These are phyloP conservation scores for Globisporangium paroecandrum DNA, from an alignment of 352 stramenopile species.

Conservation along the genomic window DNA sequence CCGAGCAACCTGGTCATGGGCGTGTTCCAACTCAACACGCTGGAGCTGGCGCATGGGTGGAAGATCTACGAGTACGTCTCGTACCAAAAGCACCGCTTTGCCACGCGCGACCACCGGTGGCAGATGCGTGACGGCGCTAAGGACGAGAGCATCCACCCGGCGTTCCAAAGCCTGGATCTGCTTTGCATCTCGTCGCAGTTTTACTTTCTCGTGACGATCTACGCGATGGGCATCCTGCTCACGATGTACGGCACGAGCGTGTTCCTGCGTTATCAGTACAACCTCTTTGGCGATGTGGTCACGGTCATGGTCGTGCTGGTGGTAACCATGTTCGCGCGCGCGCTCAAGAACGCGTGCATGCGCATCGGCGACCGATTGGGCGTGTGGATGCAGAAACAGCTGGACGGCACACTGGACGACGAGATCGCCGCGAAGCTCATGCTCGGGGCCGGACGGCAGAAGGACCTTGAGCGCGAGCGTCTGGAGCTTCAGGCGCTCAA, in stretches of 20 bases:
- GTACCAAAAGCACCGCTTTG: slow-evolving; percentile 96
- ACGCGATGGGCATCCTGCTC: slow-evolving; percentile 85
- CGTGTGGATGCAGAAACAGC: slow-evolving; percentile 91
- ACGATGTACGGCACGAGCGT: slow-evolving; percentile 93
- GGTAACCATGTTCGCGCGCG: slow-evolving; percentile 73
- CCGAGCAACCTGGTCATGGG: slow-evolving; percentile 93
- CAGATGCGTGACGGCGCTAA: slow-evolving; percentile 77
- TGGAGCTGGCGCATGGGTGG: slow-evolving; percentile 96
- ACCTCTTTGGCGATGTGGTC: slow-evolving; percentile 90
- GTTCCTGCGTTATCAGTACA: slow-evolving; percentile 93
- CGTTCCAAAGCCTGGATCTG: slow-evolving; percentile 92
- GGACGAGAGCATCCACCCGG: slow-evolving; percentile 92
- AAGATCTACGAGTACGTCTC: slow-evolving; percentile 97
- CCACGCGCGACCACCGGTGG: slow-evolving; percentile 91
- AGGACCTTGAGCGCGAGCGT: slow-evolving; percentile 93
- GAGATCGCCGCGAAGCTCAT: slow-evolving; percentile 94
- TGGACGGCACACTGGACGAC: slow-evolving; percentile 95
- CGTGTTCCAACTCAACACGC: slow-evolving; percentile 93
- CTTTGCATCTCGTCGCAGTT: slow-evolving; percentile 95
- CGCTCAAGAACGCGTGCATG: slow-evolving; percentile 52
- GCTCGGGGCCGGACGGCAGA: slow-evolving; percentile 91
- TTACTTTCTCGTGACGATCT: slow-evolving; percentile 89
- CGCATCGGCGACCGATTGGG: slow-evolving; percentile 74
- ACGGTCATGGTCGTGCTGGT: slow-evolving; percentile 88
- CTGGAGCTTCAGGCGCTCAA: slow-evolving; percentile 96